These are phyloP conservation scores for Candida ulmi DNA, from an alignment of 805 yeast genomes.

Conservation along the genomic window DNA sequence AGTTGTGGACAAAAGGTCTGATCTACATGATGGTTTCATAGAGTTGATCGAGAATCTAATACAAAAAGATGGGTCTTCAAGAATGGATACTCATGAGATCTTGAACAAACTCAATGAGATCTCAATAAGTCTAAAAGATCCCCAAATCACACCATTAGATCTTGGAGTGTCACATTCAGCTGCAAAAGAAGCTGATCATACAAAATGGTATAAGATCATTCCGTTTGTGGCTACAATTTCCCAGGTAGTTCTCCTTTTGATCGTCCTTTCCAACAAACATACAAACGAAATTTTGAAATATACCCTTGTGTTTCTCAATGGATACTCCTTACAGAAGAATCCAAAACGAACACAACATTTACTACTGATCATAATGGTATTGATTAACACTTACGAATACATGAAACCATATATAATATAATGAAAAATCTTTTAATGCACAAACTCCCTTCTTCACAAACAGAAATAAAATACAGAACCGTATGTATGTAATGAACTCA, in stretches of 20 bases:
- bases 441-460: too few relatives aligned
- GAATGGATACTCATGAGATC: constrained; percentile 41
- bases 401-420: not conserved
- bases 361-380: not conserved
- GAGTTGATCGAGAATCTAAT: constrained; percentile 36
- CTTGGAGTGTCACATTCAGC: too few relatives aligned
- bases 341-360: too few relatives aligned
- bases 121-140: not conserved
- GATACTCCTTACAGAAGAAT: not conserved
- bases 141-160: not conserved
- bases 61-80: constrained; percentile 26
- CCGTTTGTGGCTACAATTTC: too few relatives aligned
- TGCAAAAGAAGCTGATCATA: too few relatives aligned
- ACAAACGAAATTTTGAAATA: too few relatives aligned
- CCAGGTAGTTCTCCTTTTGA: too few relatives aligned
- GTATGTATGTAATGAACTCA: not conserved
- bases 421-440: not conserved
- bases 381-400: not conserved
- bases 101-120: constrained; percentile 24
- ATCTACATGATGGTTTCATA: constrained; percentile 25
- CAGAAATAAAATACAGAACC: too few relatives aligned
- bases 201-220: too few relatives aligned
- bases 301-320: not conserved
- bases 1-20: constrained; percentile 15
- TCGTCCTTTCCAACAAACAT: too few relatives aligned